Conservation (phyloP, 768 basidiomycete genomes). For the Amanita muscaria region DNA sequence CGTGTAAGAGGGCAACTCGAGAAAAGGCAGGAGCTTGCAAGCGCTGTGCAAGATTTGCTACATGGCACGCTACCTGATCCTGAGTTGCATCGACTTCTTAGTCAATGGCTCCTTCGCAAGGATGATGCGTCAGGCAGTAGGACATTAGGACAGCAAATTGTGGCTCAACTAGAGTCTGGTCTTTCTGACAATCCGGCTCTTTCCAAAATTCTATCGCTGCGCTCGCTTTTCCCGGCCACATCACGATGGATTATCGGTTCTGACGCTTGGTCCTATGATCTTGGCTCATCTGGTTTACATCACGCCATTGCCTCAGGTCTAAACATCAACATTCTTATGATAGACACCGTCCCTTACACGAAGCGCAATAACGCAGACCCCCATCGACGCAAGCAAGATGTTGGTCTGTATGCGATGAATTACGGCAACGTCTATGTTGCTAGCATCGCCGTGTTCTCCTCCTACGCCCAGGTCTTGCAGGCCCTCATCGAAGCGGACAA, state of each 20-base stretch:
- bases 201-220: constrained; percentile 49
- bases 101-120: constrained; percentile 71
- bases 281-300: constrained; percentile 91
- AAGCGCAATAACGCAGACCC: constrained; percentile 60
- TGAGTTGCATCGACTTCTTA: constrained; percentile 63
- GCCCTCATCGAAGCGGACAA: constrained; percentile 85
- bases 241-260: constrained; percentile 98
- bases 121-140: constrained; percentile 62
- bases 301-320: constrained; percentile 87
- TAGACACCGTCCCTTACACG: constrained; percentile 89
- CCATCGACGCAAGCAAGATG: constrained; percentile 85
- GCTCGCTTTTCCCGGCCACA: constrained; percentile 51
- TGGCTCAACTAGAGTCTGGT: constrained; percentile 35
- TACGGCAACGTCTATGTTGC: constrained; percentile 96
- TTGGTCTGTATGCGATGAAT: constrained; percentile 97
- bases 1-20: constrained; percentile 79
- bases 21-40: constrained; percentile 58
- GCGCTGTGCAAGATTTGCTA: constrained; percentile 58
- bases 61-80: constrained; percentile 36
- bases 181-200: constrained; percentile 34
- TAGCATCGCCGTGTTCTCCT: constrained; percentile 91
- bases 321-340: constrained; percentile 90
- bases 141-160: constrained; percentile 48
- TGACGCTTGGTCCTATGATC: constrained; percentile 96
- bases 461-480: constrained; percentile 91